Conservation (phyloP, 176 grass and related monocot species). For the Eragrostis curvula region DNA sequence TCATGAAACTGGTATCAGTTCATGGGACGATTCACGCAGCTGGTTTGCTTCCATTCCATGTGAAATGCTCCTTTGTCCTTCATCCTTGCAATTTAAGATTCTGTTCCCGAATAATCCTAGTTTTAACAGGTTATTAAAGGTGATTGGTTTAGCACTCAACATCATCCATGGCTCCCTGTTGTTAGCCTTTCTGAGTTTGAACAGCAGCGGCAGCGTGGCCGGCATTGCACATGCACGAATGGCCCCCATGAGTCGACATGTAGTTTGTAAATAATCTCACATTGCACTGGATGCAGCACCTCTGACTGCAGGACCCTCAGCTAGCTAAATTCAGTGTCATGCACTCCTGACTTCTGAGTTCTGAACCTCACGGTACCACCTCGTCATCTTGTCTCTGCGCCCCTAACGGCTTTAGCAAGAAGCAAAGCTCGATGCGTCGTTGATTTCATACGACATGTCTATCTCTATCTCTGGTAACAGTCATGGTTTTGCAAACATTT, state of each 20-base stretch:
- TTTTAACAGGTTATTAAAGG: background rate
- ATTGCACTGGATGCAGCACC: slow-evolving; percentile 39
- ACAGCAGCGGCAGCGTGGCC: background rate
- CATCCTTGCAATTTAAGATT: slow-evolving; percentile 24
- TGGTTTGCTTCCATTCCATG: slow-evolving; percentile 4
- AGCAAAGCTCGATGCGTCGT: background rate
- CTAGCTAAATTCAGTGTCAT: slow-evolving; percentile 16
- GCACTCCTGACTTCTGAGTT: slow-evolving; percentile 21
- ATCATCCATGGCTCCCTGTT: slow-evolving; percentile 29
- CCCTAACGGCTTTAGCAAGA: background rate
- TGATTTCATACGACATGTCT: background rate
- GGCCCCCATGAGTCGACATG: slow-evolving; percentile 31
- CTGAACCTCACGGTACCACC: slow-evolving; percentile 6
- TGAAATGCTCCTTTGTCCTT: slow-evolving; percentile 7
- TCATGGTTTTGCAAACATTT: background rate
- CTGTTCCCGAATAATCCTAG: background rate
- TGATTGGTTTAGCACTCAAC: slow-evolving; percentile 27
- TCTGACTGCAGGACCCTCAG: slow-evolving; percentile 19
- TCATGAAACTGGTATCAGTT: slow-evolving; percentile 6
- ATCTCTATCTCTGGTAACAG: background rate
- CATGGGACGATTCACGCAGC: slow-evolving; percentile 8
- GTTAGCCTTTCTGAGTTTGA: slow-evolving; percentile 14
- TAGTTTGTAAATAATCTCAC: slow-evolving; percentile 40
- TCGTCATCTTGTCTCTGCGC: slow-evolving; percentile 32
- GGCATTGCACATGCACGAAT: slow-evolving; percentile 42